Conservation (phyloP, 805 yeast species). For the Ogataea neopini region DNA sequence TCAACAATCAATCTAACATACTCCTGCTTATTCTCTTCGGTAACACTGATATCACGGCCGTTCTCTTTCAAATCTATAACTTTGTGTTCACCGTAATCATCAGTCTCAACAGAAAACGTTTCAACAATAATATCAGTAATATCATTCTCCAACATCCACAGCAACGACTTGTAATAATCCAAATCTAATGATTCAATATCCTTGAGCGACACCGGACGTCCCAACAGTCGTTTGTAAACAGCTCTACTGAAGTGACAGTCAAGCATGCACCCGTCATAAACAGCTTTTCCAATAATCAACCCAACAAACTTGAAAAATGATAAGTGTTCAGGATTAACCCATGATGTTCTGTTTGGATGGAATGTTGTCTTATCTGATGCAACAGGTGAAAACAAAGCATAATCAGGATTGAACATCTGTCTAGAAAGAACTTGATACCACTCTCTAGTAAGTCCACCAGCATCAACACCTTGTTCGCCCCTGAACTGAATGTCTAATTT, state of each 20-base stretch:
- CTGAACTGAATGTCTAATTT: slow-evolving; percentile 80
- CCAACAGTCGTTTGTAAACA: slow-evolving; percentile 84
- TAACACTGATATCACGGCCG: slow-evolving; percentile 83
- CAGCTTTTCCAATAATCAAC: slow-evolving; percentile 90
- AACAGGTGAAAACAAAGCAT: slow-evolving; percentile 88
- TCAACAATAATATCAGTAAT: slow-evolving; percentile 94
- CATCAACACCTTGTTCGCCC: slow-evolving; percentile 96
- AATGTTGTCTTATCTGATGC: slow-evolving; percentile 90
- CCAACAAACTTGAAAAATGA: slow-evolving; percentile 95
- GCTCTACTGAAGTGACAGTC: slow-evolving; percentile 96
- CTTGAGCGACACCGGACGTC: slow-evolving; percentile 76
- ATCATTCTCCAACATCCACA: slow-evolving; percentile 97
- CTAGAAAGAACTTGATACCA: slow-evolving; percentile 95
- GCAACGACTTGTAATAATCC: slow-evolving; percentile 86
- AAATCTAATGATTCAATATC: slow-evolving; percentile 94
- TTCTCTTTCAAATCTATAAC: slow-evolving; percentile 76
- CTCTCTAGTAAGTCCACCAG: slow-evolving; percentile 96
- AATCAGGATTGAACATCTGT: slow-evolving; percentile 95
- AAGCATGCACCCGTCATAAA: slow-evolving; percentile 77
- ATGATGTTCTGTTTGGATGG: slow-evolving; percentile 92
- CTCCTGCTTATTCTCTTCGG: slow-evolving; percentile 87
- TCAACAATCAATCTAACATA: slow-evolving; percentile 86
- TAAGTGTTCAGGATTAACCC: slow-evolving; percentile 89
- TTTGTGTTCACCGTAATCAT: slow-evolving; percentile 90
- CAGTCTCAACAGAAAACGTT: slow-evolving; percentile 89